Percentiles rank a stretch among this genome's conserved stretches.
These are phyloP conservation scores for Lathyrus aphaca DNA, from an alignment of 306 rosid species.

Conservation along the genomic window DNA sequence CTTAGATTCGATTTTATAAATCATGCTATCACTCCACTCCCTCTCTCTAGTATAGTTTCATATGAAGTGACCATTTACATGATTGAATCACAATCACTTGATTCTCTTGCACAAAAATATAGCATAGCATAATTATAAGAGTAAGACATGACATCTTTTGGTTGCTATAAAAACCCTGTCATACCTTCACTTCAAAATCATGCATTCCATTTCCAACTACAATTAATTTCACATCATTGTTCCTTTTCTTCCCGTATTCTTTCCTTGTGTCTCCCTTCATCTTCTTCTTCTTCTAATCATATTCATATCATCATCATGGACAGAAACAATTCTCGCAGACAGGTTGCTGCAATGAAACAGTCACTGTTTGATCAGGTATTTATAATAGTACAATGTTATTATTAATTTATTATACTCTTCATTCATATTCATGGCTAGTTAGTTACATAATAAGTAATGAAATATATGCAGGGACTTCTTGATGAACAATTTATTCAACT, in stretches of 20 bases:
- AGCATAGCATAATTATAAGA: not conserved
- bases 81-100: not conserved
- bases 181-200: constrained; percentile 28
- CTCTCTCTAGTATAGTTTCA: too few relatives aligned
- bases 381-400: too few relatives aligned
- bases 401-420: too few relatives aligned
- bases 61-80: not conserved
- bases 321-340: constrained; percentile 57
- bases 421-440: not conserved
- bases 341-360: constrained; percentile 66
- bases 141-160: constrained; percentile 28
- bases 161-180: constrained; percentile 46
- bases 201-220: constrained; percentile 24
- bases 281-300: not conserved
- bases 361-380: constrained; percentile 77
- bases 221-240: not conserved
- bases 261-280: constrained; percentile 2
- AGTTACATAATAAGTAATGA: not conserved
- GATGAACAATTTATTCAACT: constrained; percentile 91
- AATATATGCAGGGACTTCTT: constrained; percentile 60
- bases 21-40: too few relatives aligned
- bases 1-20: not conserved
- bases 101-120: not conserved
- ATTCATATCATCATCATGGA: constrained; percentile 60
- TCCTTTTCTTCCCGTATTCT: not conserved